A percentile compares a stretch with the other conserved stretches of the same genome.
Evolutionary conservation across 352 stramenopile genomes (phyloP).

Genomic region (Globisporangium solare): DNA sequence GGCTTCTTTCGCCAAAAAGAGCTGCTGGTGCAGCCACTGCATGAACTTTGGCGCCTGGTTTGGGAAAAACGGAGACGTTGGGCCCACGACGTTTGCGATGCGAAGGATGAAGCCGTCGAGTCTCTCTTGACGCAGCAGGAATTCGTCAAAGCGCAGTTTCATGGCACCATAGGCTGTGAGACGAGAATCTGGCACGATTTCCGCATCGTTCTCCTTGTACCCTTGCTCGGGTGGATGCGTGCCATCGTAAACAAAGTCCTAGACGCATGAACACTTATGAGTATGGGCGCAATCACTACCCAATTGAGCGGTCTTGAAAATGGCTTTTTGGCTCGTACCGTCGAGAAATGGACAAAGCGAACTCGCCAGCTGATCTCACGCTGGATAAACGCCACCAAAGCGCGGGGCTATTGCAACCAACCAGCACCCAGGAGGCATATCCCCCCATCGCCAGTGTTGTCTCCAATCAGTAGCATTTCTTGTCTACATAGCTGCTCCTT

Average conservation of each 20-base stretch:
- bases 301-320: background rate
- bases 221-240: conserved; percentile 12
- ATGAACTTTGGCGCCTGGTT: conserved; percentile 51
- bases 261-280: background rate
- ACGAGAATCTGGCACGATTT: background rate
- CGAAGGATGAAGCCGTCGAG: conserved; percentile 30
- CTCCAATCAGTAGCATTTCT: too few species aligned
- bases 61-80: conserved; percentile 29
- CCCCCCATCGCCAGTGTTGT: too few species aligned
- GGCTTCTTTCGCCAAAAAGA: conserved; percentile 16
- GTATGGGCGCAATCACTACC: background rate
- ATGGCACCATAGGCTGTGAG: conserved; percentile 40
- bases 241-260: conserved; percentile 70
- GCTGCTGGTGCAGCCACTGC: conserved; percentile 49
- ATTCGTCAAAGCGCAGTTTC: conserved; percentile 53
- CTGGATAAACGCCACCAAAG: conserved; percentile 28
- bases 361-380: conserved; percentile 17
- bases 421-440: background rate
- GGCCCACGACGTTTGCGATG: conserved; percentile 62
- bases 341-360: conserved; percentile 61
- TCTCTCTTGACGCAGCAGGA: conserved; percentile 15
- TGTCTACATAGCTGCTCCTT: too few species aligned
- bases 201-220: conserved; percentile 34
- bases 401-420: conserved; percentile 21
- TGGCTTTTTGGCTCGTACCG: conserved; percentile 16